Conservation (phyloP, 768 basidiomycete genomes). For the Infundibulicybe gibba region DNA sequence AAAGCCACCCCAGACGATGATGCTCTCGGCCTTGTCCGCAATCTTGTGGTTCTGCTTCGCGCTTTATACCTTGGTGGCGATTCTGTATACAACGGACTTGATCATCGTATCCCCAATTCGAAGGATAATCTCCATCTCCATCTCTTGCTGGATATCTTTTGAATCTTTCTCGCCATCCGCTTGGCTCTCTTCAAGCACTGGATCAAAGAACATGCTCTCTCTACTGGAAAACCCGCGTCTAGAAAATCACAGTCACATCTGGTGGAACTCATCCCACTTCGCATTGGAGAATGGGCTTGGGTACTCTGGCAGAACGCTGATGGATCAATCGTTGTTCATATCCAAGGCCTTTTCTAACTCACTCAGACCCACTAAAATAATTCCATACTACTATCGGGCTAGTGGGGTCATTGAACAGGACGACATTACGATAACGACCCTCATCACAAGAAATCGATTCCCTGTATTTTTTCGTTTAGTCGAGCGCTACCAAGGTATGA, state of each 20-base stretch:
- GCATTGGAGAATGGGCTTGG: slow-evolving; percentile 30
- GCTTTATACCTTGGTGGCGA: slow-evolving; percentile 31
- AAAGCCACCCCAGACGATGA: too few species aligned
- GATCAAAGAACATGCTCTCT: slow-evolving; percentile 5
- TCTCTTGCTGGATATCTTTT: slow-evolving; percentile 19
- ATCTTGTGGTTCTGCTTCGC: not conserved
- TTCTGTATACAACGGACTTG: slow-evolving; percentile 41
- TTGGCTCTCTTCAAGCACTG: slow-evolving; percentile 7
- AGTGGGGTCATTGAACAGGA: slow-evolving; percentile 48
- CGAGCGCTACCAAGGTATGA: slow-evolving; percentile 68
- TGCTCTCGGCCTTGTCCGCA: too few species aligned
- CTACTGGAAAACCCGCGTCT: slow-evolving; percentile 9
- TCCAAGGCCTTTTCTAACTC: slow-evolving; percentile 68
- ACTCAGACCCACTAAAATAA: slow-evolving; percentile 70
- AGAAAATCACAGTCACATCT: slow-evolving; percentile 12
- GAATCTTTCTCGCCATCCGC: slow-evolving; percentile 13
- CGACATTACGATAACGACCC: slow-evolving; percentile 83
- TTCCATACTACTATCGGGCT: slow-evolving; percentile 81
- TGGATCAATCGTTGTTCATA: slow-evolving; percentile 51
- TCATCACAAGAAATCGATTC: slow-evolving; percentile 79
- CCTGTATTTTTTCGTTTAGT: slow-evolving; percentile 69
- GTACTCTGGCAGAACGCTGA: slow-evolving; percentile 23
- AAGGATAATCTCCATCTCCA: slow-evolving; percentile 9
- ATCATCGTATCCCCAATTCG: slow-evolving; percentile 30
- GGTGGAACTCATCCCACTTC: slow-evolving; percentile 30